These are phyloP conservation scores for Exophiala phaeomuriformis DNA, from an alignment of 2,329 filamentous ascomycete species.

Conservation along the genomic window DNA sequence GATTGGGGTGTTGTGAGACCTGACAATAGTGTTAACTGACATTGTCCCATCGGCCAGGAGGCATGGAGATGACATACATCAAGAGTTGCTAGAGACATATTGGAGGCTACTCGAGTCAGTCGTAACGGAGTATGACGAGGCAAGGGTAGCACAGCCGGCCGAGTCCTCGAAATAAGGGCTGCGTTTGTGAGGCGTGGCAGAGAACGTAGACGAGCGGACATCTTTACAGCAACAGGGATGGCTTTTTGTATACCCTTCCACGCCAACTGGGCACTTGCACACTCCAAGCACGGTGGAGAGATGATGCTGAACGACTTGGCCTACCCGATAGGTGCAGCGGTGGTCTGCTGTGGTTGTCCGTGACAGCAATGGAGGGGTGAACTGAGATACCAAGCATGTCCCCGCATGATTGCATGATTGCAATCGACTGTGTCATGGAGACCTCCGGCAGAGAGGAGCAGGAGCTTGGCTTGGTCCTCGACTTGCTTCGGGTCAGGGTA, in stretches of 20 bases:
- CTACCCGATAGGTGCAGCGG: too few species aligned
- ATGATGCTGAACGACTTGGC: not conserved
- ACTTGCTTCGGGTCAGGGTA: not conserved
- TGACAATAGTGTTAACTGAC: constrained; percentile 32
- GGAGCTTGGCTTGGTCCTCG: constrained; percentile 6
- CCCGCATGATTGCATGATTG: constrained; percentile 12
- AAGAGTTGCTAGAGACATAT: constrained; percentile 40
- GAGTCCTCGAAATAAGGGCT: constrained; percentile 9
- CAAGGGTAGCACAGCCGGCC: constrained; percentile 1
- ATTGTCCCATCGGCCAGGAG: constrained; percentile 23
- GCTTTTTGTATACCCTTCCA: too few species aligned
- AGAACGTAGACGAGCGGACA: constrained; percentile 14
- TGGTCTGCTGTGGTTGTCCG: too few species aligned
- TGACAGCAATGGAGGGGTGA: constrained; percentile 9
- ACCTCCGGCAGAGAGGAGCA: constrained; percentile 3
- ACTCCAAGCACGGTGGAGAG: constrained; percentile 12
- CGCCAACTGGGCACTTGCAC: too few species aligned
- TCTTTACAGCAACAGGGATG: not conserved
- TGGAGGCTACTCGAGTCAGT: constrained; percentile 18
- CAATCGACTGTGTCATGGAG: not conserved
- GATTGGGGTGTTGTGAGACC: constrained; percentile 59
- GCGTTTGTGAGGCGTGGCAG: constrained; percentile 12
- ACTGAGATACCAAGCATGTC: not conserved
- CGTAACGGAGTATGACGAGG: constrained; percentile 5
- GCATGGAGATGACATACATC: constrained; percentile 31